Percentiles rank a stretch among this genome's conserved stretches.
phyloP scores from a whole-genome alignment of 305 asterid species.

The Fraxinus dipetala region DNA sequence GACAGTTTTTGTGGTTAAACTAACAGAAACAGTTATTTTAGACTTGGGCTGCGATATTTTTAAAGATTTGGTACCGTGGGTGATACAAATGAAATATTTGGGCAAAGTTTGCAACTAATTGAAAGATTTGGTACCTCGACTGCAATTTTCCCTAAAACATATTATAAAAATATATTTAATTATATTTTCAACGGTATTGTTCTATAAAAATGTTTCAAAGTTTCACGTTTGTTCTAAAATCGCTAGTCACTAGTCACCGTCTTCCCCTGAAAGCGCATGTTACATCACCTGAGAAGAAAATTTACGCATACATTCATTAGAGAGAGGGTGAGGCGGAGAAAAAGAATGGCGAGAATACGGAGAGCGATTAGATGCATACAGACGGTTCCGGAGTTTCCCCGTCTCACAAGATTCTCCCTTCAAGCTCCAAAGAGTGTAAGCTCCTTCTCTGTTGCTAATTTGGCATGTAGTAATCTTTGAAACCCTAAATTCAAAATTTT shows the following conservation, averaged over 20 bases:
- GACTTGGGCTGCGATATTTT: no score
- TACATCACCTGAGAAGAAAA: neutral
- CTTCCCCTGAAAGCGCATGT: neutral
- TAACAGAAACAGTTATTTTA: no score
- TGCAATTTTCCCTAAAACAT: no score
- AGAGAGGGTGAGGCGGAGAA: neutral
- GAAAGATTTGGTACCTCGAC: no score
- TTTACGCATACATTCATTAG: neutral
- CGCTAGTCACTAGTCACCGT: neutral
- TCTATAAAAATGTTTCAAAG: neutral
- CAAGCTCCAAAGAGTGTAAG: conserved; percentile 63
- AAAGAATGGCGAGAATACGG: conserved; percentile 22
- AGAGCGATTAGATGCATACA: conserved; percentile 36
- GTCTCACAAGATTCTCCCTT: conserved; percentile 51
- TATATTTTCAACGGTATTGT: no score
- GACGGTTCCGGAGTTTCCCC: conserved; percentile 43
- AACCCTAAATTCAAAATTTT: neutral
- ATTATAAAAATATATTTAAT: no score
- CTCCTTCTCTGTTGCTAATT: neutral
- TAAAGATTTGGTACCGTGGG: no score
- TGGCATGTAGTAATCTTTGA: neutral
- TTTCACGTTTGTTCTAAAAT: neutral
- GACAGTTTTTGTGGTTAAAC: no score
- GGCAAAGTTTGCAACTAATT: no score
- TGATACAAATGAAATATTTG: no score